Evolutionary conservation across 352 stramenopile genomes (phyloP), one percentile per base, ranked within the genome.

Genomic region (Globisporangium sylvaticum): DNA sequence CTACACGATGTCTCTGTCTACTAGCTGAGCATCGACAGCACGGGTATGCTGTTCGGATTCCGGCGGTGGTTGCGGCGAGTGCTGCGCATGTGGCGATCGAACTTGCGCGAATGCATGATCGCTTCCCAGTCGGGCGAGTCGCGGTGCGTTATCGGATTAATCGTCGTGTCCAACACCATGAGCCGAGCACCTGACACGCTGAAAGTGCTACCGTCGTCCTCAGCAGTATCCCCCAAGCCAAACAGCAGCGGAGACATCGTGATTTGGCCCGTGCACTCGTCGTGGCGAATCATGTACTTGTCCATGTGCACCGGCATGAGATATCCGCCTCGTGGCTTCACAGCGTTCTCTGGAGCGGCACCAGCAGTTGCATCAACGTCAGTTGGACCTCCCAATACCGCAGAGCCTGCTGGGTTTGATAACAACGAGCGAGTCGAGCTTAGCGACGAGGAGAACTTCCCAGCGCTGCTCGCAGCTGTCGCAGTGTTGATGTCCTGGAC

Each of bases 71-170:
- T 89, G 57, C 84, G 77, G n/a, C 84, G 69, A 32, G 79, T 72
- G 20, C 81, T 68, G 44, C 75, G 79, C 84, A 92, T 92, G 66
- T 92, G 82, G 14, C 71, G 82, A 42, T 90, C 81, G 65, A 92
- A 92, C 62, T 91, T 92, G 50, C 70, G 76, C 29, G 71, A 65
- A n/a, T 90, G 81, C 2, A 83, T 63, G 31, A 80, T 66, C 15
- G 71, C 65, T 10, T 84, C 78, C 53, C 80, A 62, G 69, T 85
- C 77, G 9, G 67, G 72, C 9, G 70, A 56, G 53, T 68, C 62
- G 29, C 66, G 56, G 0, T 56, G 59, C 8, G 25, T 37, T 15
- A 58, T 20, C 22, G 52, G 53, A 1, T 58, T 24, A 18, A 61
- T n/a, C 12, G 22, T 18, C 12, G 64, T 64, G 50, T 71, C 60